Base-by-base conservation (phyloP, 2,329 filamentous ascomycete species). In the Dryadomyces quercivorus region DNA sequence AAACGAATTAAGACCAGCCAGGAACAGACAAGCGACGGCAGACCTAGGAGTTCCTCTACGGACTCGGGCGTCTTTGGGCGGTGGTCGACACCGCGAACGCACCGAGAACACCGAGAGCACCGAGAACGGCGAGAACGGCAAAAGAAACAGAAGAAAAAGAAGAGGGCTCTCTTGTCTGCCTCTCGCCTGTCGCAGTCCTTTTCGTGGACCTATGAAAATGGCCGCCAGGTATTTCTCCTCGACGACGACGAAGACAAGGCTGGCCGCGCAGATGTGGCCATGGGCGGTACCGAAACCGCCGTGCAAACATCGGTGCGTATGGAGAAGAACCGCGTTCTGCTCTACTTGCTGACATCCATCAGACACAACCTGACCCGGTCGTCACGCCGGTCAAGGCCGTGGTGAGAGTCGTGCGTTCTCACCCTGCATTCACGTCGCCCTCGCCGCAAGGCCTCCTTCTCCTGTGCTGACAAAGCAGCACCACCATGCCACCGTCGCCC, bases 231-330 rank as follows among this genome's bases (percentile, higher is more conserved):
- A 3, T 21, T 46, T 13, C 12, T 60, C 0, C 40, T 60, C 9
- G 58, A 59, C 44, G 50, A 53, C 38, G 52, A 55, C 34, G 52
- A 54, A n/a, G 56, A 59, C 20, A 54, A 58, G 36, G 49, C 6
- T 16, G 38, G 20, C 1, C 20, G 20, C 4, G 43, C 31, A 9
- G 38, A 9, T 21, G 22, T 21, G 2, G n/a, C 10, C 47, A 49
- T 18, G 31, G 26, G 18, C n/a, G 47, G 26, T 5, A 49, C 26
- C n/a, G 47, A 13, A 2, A 49, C 26, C 21, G 20, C 18, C 7
- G 18, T 15, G 2, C 4, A 21, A 46, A n/a, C 4, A 4, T 31
- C 26, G 26, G 26, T 31, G 26, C 26, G 26, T 31, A 5, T 31
- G 4, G 26, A 31, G n/a, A n/a, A n/a, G n/a, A n/a, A n/a, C n/a